Base-by-base conservation (phyloP, 78 protist genomes). In the Emiliania huxleyi region DNA sequence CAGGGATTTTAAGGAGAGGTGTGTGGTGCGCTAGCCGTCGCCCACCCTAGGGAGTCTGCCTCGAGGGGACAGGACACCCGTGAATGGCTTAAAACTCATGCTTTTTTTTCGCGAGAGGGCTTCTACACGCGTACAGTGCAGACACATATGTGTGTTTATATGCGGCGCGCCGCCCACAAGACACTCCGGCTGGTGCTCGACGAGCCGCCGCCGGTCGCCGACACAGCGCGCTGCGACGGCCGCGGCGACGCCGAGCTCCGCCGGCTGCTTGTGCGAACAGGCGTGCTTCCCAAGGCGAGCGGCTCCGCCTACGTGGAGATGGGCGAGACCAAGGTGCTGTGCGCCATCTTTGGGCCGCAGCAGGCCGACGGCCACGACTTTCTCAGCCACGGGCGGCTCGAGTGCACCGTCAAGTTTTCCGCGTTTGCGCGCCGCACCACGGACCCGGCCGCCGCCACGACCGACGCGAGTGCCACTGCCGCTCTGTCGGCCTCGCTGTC, bases 221-320 rank as follows among this genome's bases (percentile, higher is more conserved):
- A 52, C 8, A 52, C 62, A 19, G 62, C 15, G 73, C 38, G 73
- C 73, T 4, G 26, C n/a, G 73, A 62, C 11, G n/a, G n/a, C n/a
- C 73, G 73, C 38, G n/a, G 12, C 33, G 26, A 12, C 38, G 73
- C 33, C n/a, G n/a, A 62, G 73, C n/a, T 62, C n/a, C 23, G 73
- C 12, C 73, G 12, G n/a, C 73, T 62, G 12, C 6, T 23, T 6
- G 33, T 62, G 12, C 73, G 73, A 8, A 62, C 73, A n/a, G 98
- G 97, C 35, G 44, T 69, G 37, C 91, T 94, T 29, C 22, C 93
- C 21, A 92, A 93, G 37, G 97, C 97, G 26, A 48, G 92, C 23
- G 98, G 98, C 40, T 96, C 97, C 21, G 95, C 97, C 23, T 96
- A 95, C 90, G 37, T 97, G 11, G 97, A 96, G 69, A 40, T 94